phyloP scores from a whole-genome alignment of 23 red algal species.

The Gracilaria caudata region DNA sequence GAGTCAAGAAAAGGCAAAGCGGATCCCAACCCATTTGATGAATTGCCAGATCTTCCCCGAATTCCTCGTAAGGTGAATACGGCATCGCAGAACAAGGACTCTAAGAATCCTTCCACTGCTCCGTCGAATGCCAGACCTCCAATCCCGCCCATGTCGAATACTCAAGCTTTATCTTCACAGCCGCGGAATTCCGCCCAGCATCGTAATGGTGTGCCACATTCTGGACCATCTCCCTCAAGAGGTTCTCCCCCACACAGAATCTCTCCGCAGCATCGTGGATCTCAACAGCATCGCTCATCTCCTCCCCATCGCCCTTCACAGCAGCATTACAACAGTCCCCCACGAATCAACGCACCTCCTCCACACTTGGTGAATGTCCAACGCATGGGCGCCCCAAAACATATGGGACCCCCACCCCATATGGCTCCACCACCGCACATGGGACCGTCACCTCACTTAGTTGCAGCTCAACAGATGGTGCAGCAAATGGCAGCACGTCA shows the following conservation, averaged over 20 bases:
- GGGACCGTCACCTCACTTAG: slow-evolving; percentile 12
- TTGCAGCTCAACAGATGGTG: slow-evolving; percentile 23
- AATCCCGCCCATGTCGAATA: not conserved
- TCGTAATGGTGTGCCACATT: not conserved
- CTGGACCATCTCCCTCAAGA: slow-evolving; percentile 10
- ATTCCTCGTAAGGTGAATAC: slow-evolving; percentile 8
- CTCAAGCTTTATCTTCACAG: not conserved
- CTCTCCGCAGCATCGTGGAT: slow-evolving; percentile 13
- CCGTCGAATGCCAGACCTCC: slow-evolving; percentile 31
- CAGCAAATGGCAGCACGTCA: slow-evolving; percentile 30
- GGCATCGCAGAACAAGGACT: slow-evolving; percentile 8
- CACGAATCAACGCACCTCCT: slow-evolving; percentile 13
- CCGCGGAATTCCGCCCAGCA: not conserved
- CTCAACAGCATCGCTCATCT: slow-evolving; percentile 5
- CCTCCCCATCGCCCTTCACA: not conserved
- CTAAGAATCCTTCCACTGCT: not conserved
- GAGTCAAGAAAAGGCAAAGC: slow-evolving; percentile 3
- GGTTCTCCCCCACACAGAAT: slow-evolving; percentile 11
- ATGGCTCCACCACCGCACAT: slow-evolving; percentile 17
- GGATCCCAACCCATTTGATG: slow-evolving; percentile 13
- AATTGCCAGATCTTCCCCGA: slow-evolving; percentile 17
- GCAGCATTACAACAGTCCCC: slow-evolving; percentile 25
- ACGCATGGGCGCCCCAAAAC: slow-evolving; percentile 9
- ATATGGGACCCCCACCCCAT: slow-evolving; percentile 20
- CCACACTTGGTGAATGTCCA: slow-evolving; percentile 11